Conservation (phyloP, 495 filamentous ascomycete species). For the Sphaerosporella brunnea region DNA sequence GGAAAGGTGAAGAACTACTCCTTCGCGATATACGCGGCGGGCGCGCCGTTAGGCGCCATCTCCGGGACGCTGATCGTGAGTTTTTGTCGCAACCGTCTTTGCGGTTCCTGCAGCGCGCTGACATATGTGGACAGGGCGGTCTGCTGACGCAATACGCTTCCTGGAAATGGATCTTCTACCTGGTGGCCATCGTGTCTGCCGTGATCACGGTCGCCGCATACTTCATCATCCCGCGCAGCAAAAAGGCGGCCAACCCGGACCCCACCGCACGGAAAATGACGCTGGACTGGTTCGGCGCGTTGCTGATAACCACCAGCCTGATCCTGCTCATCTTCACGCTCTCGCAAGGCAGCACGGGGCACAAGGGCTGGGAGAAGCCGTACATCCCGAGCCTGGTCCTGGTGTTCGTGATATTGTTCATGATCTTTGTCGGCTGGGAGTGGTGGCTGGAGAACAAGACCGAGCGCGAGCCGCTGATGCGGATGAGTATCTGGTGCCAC, state of each 20-base stretch:
- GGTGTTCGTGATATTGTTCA: conserved; percentile 41
- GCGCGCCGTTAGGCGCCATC: conserved; percentile 40
- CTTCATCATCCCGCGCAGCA: conserved; percentile 47
- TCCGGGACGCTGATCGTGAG: conserved; percentile 35
- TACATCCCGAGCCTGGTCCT: conserved; percentile 49
- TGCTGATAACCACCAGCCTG: conserved; percentile 44
- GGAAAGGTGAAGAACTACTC: conserved; percentile 48
- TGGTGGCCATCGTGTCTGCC: conserved; percentile 44
- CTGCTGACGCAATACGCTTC: conserved; percentile 37
- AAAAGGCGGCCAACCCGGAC: conserved; percentile 24
- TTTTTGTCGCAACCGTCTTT: background rate
- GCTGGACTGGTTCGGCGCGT: conserved; percentile 51
- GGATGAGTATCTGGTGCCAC: conserved; percentile 38
- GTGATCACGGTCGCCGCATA: conserved; percentile 40
- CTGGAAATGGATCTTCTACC: conserved; percentile 51
- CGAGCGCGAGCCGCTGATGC: conserved; percentile 38
- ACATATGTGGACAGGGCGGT: conserved; percentile 27
- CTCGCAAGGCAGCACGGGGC: conserved; percentile 37
- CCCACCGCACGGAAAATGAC: conserved; percentile 24
- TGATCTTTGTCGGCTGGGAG: conserved; percentile 48
- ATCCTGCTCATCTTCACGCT: conserved; percentile 44
- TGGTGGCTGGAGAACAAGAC: conserved; percentile 35
- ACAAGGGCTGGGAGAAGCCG: conserved; percentile 47
- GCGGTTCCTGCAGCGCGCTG: background rate
- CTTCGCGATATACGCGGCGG: conserved; percentile 32